Percentiles rank a stretch among this genome's conserved stretches.
These are phyloP conservation scores for Hysterangium stoloniferum DNA, from an alignment of 768 basidiomycete genomes.

Conservation along the genomic window DNA sequence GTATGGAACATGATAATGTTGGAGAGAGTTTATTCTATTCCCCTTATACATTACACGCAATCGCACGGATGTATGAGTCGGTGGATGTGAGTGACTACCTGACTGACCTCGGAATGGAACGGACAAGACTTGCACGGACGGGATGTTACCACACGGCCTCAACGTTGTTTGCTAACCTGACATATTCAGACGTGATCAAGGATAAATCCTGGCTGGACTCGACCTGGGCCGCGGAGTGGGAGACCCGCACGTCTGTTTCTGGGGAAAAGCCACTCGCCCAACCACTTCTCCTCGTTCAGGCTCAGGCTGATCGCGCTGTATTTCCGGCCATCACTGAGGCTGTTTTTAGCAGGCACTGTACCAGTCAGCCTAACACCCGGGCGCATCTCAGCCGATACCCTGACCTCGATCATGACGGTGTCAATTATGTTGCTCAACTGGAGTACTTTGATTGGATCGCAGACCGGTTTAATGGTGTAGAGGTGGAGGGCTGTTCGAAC, in stretches of 20 bases:
- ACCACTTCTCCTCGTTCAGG: constrained; percentile 1
- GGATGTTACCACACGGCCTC: background rate
- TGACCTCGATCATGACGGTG: background rate
- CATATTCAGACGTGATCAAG: background rate
- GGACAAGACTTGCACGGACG: background rate
- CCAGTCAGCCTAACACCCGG: background rate
- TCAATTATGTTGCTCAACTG: background rate
- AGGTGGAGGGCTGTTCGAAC: background rate
- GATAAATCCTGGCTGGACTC: constrained; percentile 6
- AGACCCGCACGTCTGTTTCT: background rate
- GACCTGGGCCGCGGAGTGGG: background rate
- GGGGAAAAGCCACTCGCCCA: background rate
- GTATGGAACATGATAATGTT: background rate
- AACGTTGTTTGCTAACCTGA: background rate
- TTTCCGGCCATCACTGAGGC: background rate
- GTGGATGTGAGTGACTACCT: background rate
- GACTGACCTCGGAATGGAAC: background rate
- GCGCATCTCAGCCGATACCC: constrained; percentile 9
- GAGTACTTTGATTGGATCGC: constrained; percentile 5
- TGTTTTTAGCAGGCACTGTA: background rate
- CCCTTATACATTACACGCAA: background rate
- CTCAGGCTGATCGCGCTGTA: background rate
- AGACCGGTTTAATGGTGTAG: constrained; percentile 1
- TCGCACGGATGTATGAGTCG: background rate
- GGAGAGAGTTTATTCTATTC: background rate